phyloP scores from a whole-genome alignment of 495 filamentous ascomycete genomes.

The Parachaetomium inaequale region DNA sequence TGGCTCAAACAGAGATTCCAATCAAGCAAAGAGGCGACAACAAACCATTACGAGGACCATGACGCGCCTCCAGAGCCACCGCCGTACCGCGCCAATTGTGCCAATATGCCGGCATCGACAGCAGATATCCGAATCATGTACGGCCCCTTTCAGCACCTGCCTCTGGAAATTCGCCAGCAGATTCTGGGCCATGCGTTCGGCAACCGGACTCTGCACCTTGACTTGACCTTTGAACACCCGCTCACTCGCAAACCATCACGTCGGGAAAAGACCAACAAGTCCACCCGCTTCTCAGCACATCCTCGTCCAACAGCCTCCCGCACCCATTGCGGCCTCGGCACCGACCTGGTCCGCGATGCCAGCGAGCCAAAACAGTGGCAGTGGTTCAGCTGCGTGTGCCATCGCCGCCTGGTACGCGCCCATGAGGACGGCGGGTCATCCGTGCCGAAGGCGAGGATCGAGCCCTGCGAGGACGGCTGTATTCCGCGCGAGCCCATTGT shows the following conservation, averaged over 20 bases:
- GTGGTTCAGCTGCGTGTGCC: slow-evolving; percentile 28
- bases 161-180: slow-evolving; percentile 19
- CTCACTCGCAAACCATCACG: not conserved
- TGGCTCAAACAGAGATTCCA: not conserved
- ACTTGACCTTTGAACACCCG: slow-evolving; percentile 21
- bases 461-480: slow-evolving; percentile 16
- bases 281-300: not conserved
- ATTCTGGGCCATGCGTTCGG: slow-evolving; percentile 27
- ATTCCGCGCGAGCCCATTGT: not conserved
- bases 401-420: not conserved
- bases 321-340: not conserved
- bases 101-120: not conserved
- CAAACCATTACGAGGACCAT: not conserved
- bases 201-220: slow-evolving; percentile 21
- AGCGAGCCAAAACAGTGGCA: slow-evolving; percentile 15
- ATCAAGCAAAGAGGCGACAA: not conserved
- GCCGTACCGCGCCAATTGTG: not conserved
- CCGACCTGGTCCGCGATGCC: slow-evolving; percentile 9
- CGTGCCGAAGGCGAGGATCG: not conserved
- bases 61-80: not conserved
- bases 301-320: too few relatives aligned
- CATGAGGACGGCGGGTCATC: not conserved
- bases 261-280: not conserved
- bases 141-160: slow-evolving; percentile 17
- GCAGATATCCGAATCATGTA: slow-evolving; percentile 1